Conservation (phyloP, 2,329 filamentous ascomycete genomes). For the Magnaporthales sp. region DNA sequence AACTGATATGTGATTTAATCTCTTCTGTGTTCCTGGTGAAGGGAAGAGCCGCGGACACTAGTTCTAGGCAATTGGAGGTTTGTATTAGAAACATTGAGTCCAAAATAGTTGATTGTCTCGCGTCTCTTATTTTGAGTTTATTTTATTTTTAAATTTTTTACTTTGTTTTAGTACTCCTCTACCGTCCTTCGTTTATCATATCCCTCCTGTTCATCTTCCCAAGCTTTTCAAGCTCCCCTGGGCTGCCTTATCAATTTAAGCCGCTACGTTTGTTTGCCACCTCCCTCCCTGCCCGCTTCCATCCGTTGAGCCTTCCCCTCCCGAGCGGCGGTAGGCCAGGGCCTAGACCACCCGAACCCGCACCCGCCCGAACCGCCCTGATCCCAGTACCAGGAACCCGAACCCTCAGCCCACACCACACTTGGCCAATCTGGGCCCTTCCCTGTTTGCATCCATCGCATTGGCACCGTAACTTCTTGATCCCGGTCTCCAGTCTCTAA, state of each 20-base stretch:
- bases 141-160: background rate
- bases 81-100: background rate
- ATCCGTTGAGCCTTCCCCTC: background rate
- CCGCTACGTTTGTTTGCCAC: background rate
- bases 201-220: background rate
- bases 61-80: background rate
- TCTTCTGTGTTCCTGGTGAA: too few relatives aligned
- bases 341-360: background rate
- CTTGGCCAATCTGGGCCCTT: background rate
- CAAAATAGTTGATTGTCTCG: background rate
- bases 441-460: background rate
- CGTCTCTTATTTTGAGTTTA: background rate
- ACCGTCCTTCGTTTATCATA: background rate
- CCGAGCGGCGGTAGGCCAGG: background rate
- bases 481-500: background rate
- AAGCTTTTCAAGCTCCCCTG: background rate
- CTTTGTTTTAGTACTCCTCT: background rate
- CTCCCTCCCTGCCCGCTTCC: background rate
- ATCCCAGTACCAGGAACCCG: background rate
- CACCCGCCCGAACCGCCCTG: background rate
- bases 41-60: background rate
- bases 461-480: background rate
- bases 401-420: background rate
- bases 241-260: background rate
- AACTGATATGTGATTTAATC: background rate